These are phyloP conservation scores for Exutisphaerella laricina DNA, from an alignment of 2,329 filamentous ascomycete genomes.

Conservation along the genomic window DNA sequence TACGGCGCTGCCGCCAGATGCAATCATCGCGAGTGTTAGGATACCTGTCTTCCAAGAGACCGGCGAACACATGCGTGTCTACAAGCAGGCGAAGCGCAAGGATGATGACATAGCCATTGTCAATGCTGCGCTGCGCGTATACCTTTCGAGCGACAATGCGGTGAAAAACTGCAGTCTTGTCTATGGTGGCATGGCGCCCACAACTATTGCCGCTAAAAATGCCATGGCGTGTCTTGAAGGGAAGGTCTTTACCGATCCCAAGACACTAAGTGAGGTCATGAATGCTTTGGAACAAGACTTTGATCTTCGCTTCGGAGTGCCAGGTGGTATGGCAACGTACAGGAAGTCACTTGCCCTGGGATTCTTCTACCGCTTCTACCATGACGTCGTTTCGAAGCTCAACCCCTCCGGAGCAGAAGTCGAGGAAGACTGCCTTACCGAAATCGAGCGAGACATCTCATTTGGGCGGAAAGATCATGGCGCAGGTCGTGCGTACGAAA, in stretches of 20 bases:
- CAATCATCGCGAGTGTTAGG: constrained; percentile 79
- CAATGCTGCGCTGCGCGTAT: constrained; percentile 74
- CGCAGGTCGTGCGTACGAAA: constrained; percentile 69
- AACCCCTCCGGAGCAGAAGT: constrained; percentile 45
- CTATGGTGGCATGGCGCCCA: constrained; percentile 93
- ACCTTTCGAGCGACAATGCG: constrained; percentile 60
- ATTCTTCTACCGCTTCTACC: constrained; percentile 97
- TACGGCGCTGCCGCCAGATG: constrained; percentile 74
- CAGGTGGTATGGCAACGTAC: constrained; percentile 96
- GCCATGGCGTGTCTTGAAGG: constrained; percentile 69
- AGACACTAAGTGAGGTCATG: constrained; percentile 86
- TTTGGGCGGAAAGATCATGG: constrained; percentile 71
- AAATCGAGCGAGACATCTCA: constrained; percentile 82
- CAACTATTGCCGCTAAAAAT: constrained; percentile 78
- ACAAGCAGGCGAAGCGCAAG: constrained; percentile 95
- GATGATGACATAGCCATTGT: constrained; percentile 99
- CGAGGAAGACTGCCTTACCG: constrained; percentile 70
- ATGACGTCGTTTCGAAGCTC: constrained; percentile 69
- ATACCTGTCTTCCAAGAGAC: constrained; percentile 70
- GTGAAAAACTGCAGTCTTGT: constrained; percentile 74
- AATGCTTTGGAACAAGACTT: constrained; percentile 85
- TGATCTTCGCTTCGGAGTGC: constrained; percentile 80
- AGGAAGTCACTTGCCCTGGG: constrained; percentile 82
- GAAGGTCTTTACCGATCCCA: constrained; percentile 71
- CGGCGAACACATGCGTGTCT: constrained; percentile 79